Conservation (phyloP, 805 yeast species). For the Priceomyces fermenticarens region DNA sequence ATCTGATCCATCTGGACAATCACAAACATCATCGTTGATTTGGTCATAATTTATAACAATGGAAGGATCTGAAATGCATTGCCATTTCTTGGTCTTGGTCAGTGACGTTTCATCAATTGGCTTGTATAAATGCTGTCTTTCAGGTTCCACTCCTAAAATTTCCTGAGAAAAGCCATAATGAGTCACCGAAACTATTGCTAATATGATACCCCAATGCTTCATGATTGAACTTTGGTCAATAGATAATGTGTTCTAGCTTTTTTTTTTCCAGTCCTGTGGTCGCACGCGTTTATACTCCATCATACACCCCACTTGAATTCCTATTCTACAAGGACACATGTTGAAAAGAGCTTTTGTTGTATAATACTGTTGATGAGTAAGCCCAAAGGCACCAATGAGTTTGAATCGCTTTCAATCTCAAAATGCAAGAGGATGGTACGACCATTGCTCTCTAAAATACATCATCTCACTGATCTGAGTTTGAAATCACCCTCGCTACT, state of each 20-base stretch:
- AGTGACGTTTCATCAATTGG: conserved; percentile 43
- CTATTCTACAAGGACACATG: no score
- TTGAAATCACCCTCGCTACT: conserved; percentile 23
- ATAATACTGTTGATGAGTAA: no score
- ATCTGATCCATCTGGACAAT: conserved; percentile 97
- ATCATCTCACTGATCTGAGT: conserved; percentile 26
- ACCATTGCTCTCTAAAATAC: conserved; percentile 36
- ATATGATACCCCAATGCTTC: neutral
- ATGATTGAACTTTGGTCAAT: neutral
- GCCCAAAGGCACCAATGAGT: neutral
- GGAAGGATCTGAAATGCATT: conserved; percentile 67
- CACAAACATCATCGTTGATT: conserved; percentile 88
- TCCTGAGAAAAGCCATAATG: neutral
- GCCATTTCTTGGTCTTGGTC: conserved; percentile 43
- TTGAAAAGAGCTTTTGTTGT: no score
- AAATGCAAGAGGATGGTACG: conserved; percentile 34
- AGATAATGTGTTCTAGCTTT: neutral
- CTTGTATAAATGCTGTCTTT: conserved; percentile 41
- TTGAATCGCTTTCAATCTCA: conserved; percentile 12
- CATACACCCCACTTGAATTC: no score
- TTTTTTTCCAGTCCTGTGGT: no score
- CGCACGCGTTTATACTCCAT: no score
- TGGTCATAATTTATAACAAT: conserved; percentile 56
- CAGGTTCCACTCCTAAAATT: conserved; percentile 37
- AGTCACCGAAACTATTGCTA: neutral